phyloP scores from a whole-genome alignment of 2,329 filamentous ascomycete species.

The Cladophialophora yegresii region DNA sequence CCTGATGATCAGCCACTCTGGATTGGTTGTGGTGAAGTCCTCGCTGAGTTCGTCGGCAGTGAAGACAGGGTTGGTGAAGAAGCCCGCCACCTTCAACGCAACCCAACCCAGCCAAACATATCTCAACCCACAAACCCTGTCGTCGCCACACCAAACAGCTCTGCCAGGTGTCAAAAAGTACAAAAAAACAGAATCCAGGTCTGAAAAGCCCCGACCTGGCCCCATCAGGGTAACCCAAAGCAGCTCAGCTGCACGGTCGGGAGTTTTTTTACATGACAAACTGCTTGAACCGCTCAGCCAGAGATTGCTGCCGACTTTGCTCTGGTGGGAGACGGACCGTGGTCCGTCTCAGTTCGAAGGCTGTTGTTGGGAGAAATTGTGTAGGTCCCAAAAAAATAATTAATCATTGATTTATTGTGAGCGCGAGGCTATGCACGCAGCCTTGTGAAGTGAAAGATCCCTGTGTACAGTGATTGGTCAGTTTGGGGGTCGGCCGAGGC shows the following conservation, averaged over 20 bases:
- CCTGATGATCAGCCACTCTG: conserved; percentile 2
- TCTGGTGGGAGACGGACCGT: neutral
- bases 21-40: conserved; percentile 1
- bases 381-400: neutral
- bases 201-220: neutral
- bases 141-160: neutral
- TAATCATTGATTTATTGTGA: neutral
- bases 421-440: neutral
- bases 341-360: neutral
- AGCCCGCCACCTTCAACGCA: neutral
- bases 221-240: neutral
- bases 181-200: neutral
- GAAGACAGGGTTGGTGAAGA: neutral
- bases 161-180: neutral
- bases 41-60: neutral
- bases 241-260: neutral
- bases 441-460: neutral
- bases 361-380: neutral
- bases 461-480: neutral
- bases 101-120: neutral
- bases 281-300: neutral
- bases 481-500: neutral
- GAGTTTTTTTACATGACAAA: neutral
- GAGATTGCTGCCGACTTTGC: neutral
- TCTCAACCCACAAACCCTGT: neutral